A percentile compares a stretch with the other conserved stretches of the same genome.
phyloP scores from a whole-genome alignment of 768 basidiomycete genomes.

The Favolaschia claudopus region DNA sequence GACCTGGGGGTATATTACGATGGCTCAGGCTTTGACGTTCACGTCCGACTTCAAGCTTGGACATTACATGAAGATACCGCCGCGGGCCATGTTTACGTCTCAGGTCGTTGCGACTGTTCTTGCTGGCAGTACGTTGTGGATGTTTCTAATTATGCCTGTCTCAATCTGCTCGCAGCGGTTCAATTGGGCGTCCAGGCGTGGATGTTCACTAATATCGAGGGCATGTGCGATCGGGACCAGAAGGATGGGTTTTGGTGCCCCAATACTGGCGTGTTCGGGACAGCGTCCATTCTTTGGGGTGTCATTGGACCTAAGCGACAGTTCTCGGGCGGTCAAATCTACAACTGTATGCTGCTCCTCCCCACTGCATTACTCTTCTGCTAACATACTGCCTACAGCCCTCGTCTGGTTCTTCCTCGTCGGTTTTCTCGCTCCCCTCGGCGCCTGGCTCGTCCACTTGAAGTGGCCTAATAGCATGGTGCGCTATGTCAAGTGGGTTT shows the following conservation, averaged over 20 bases:
- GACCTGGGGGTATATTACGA: constrained; percentile 60
- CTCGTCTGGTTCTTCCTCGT: constrained; percentile 81
- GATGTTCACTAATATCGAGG: constrained; percentile 75
- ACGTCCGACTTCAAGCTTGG: constrained; percentile 82
- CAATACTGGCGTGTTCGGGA: constrained; percentile 74
- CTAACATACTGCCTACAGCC: constrained; percentile 60
- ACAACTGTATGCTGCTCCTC: constrained; percentile 1
- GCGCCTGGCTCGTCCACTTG: constrained; percentile 59
- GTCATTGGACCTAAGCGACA: constrained; percentile 78
- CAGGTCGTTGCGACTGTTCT: constrained; percentile 74
- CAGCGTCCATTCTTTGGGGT: constrained; percentile 83
- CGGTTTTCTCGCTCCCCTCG: constrained; percentile 66
- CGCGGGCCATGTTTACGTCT: constrained; percentile 73
- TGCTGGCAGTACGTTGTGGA: constrained; percentile 52
- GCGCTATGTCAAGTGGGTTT: constrained; percentile 68
- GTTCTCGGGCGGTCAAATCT: constrained; percentile 37
- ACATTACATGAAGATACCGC: constrained; percentile 81
- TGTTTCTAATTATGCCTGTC: background rate
- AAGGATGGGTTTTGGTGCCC: constrained; percentile 77
- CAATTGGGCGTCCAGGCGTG: constrained; percentile 81
- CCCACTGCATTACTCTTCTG: constrained; percentile 45
- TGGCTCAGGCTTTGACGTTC: constrained; percentile 61
- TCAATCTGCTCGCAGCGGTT: constrained; percentile 40
- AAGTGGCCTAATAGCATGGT: constrained; percentile 72
- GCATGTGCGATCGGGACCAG: constrained; percentile 64